A percentile compares a stretch with the other conserved stretches of the same genome.
phyloP scores from a whole-genome alignment of 345 rosid genomes.

The Durio zibethinus region DNA sequence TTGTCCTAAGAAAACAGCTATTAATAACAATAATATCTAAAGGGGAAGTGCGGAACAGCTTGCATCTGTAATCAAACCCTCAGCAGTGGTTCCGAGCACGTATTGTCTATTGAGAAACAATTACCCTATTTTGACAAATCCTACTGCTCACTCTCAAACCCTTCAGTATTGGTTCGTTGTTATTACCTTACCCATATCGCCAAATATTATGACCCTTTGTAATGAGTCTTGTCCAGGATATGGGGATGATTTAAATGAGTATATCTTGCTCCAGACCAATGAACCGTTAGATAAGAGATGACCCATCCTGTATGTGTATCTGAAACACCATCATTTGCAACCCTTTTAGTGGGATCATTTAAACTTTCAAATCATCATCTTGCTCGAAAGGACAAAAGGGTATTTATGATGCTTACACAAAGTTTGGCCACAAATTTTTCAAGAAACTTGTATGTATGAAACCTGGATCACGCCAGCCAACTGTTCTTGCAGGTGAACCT shows the following conservation, averaged over 20 bases:
- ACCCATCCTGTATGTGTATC: slow-evolving; percentile 63
- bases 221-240: slow-evolving; percentile 89
- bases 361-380: not conserved
- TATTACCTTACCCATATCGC: slow-evolving; percentile 89
- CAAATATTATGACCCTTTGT: slow-evolving; percentile 75
- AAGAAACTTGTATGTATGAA: slow-evolving; percentile 72
- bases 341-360: not conserved
- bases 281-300: slow-evolving; percentile 48
- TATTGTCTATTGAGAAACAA: not conserved
- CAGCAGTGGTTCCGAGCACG: not conserved
- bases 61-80: not conserved
- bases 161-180: not conserved
- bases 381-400: not conserved
- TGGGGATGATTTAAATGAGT: slow-evolving; percentile 69
- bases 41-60: not conserved
- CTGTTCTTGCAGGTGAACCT: slow-evolving; percentile 75
- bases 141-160: not conserved
- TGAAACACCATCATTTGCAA: slow-evolving; percentile 25
- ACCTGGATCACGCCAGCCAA: slow-evolving; percentile 92
- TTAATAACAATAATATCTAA: not conserved
- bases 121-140: not conserved
- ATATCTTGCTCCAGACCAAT: slow-evolving; percentile 56
- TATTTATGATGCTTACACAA: slow-evolving; percentile 21
- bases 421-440: slow-evolving; percentile 77
- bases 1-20: not conserved